These are phyloP conservation scores for Rosa hybrid DNA, from an alignment of 331 rosid species.

Conservation along the genomic window DNA sequence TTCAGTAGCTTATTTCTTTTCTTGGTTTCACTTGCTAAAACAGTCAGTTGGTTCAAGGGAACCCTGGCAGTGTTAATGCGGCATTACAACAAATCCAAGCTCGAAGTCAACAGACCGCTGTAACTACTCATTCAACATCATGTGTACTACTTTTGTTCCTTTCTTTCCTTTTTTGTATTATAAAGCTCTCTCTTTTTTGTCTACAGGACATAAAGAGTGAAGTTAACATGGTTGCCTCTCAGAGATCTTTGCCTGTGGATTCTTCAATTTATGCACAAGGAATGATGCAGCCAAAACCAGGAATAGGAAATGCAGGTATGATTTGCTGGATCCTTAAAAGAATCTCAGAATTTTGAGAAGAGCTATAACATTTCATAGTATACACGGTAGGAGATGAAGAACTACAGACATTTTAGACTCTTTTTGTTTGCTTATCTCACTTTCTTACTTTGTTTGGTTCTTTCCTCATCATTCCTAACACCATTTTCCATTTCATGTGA, in stretches of 20 bases:
- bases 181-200: constrained; percentile 19
- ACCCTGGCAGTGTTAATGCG: constrained; percentile 67
- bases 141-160: constrained; percentile 7
- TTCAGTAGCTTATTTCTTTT: constrained; percentile 12
- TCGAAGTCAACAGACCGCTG: constrained; percentile 67
- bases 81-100: constrained; percentile 93
- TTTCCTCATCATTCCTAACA: background rate
- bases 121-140: constrained; percentile 30
- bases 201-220: constrained; percentile 74
- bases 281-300: constrained; percentile 80
- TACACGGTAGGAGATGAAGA: background rate
- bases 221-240: constrained; percentile 65
- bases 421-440: background rate
- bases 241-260: constrained; percentile 83
- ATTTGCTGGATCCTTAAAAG: background rate
- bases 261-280: constrained; percentile 81
- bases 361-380: no score
- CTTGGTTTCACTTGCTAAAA: constrained; percentile 28
- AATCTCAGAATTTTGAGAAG: background rate
- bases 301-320: constrained; percentile 75
- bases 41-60: constrained; percentile 93
- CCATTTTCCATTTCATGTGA: background rate
- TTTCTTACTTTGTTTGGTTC: background rate
- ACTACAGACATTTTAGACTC: background rate
- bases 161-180: constrained; percentile 18